Base-by-base conservation (phyloP, 2,329 filamentous ascomycete genomes). In the Colletotrichum melonis region DNA sequence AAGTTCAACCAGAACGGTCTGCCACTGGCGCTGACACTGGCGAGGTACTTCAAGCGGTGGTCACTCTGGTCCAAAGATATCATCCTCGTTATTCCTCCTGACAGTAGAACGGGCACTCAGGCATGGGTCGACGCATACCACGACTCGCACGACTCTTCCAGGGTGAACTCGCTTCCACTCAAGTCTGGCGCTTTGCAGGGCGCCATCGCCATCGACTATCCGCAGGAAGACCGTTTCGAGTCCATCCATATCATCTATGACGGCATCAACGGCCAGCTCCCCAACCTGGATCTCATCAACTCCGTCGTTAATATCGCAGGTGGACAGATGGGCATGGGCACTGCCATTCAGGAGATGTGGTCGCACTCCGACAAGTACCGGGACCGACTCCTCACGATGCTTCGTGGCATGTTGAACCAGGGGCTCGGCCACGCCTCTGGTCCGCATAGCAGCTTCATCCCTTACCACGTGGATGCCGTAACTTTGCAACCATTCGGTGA, bases 1-100 rank as follows among this genome's bases (percentile, higher is more conserved):
- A 88, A 93, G 77, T 84, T 95, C 77, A 99, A 99, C 83, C 89
- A 92, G 75, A 97, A 95, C 74, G 97, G 96, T 22, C 92, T 99
- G 6, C 92, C 95, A 8, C 88, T 99, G 38, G 92, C 95, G 2
- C 85, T 99, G 78, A 95, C 96, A 0, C 84, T 99, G 77, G 94
- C 95, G 32, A 91, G 97, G 76, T 99, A 99, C 84, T 98, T 99
- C 85, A 98, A 97, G 83, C 91, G 94, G 60, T 99, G 97, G 97
- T 98, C 95, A 66, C 88, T 99, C 32, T 99, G 97, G 97, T 98
- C 95, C 72, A 99, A 99, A 83, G 97, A 99, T 81, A 98, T 99
- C 77, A 96, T 99, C 72, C 91, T 99, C 77, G 84, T 99, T 6
- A 89, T 99, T 59, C 92, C 97, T 0, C 92, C 94, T 0, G 97